Percentiles rank a stretch among this genome's conserved stretches.
These are phyloP conservation scores for Brassica juncea DNA, from an alignment of 345 rosid species.

Conservation along the genomic window DNA sequence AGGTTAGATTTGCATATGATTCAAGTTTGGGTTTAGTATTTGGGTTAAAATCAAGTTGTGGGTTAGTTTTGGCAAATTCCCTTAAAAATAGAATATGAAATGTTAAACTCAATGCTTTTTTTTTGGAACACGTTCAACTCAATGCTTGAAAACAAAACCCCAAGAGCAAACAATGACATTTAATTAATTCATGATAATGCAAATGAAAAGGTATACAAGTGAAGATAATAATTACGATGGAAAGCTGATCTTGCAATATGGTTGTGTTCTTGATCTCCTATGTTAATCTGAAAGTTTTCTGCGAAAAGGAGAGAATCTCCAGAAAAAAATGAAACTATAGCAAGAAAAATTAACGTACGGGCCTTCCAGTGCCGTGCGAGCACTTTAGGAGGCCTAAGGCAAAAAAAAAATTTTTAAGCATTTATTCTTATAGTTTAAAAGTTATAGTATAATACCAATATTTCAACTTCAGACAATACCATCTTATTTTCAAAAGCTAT, in stretches of 20 bases:
- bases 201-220: not conserved
- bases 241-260: slow-evolving; percentile 38
- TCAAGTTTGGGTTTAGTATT: too few species aligned
- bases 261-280: slow-evolving; percentile 14
- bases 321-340: not conserved
- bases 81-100: not conserved
- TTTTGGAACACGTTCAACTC: not conserved
- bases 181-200: not conserved
- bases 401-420: too few species aligned
- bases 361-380: too few species aligned
- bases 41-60: too few species aligned
- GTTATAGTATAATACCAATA: too few species aligned
- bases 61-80: too few species aligned
- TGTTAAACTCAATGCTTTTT: not conserved
- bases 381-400: too few species aligned
- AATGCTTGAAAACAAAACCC: slow-evolving; percentile 2
- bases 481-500: too few species aligned
- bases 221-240: slow-evolving; percentile 33
- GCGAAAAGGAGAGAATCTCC: slow-evolving; percentile 4
- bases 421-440: too few species aligned
- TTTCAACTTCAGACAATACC: too few species aligned
- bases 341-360: not conserved
- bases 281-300: slow-evolving; percentile 14
- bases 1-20: too few species aligned
- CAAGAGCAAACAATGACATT: not conserved